Conservation (phyloP, 352 stramenopile genomes). For the Lagenidium giganteum region DNA sequence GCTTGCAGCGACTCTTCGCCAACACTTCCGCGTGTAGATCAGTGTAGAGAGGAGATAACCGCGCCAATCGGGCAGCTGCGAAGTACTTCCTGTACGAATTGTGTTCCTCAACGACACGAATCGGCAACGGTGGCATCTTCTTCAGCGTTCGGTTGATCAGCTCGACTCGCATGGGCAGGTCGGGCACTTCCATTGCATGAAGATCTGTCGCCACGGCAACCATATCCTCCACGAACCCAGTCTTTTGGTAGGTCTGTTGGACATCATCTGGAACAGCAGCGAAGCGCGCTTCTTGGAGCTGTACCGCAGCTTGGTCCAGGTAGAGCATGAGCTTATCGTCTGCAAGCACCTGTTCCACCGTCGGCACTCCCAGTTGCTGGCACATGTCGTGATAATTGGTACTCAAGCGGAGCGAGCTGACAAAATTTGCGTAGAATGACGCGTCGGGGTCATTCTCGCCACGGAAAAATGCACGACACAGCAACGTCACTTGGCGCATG, state of each 20-base stretch:
- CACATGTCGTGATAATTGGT: slow-evolving; percentile 75
- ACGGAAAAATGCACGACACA: slow-evolving; percentile 73
- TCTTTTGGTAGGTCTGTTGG: slow-evolving; percentile 49
- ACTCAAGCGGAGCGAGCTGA: slow-evolving; percentile 63
- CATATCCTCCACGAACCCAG: slow-evolving; percentile 35
- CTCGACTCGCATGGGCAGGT: slow-evolving; percentile 6
- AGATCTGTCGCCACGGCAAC: slow-evolving; percentile 36
- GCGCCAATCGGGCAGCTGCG: slow-evolving; percentile 58
- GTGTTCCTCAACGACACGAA: slow-evolving; percentile 35
- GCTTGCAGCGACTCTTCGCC: slow-evolving; percentile 64
- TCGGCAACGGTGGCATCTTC: slow-evolving; percentile 44
- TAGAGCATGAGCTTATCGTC: slow-evolving; percentile 50
- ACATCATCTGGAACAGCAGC: slow-evolving; percentile 39
- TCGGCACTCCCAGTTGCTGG: slow-evolving; percentile 65
- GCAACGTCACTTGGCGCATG: slow-evolving; percentile 73
- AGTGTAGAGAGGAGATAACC: slow-evolving; percentile 64
- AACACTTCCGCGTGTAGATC: slow-evolving; percentile 73
- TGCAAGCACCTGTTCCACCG: slow-evolving; percentile 43
- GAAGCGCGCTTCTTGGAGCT: slow-evolving; percentile 40
- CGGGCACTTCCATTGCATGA: slow-evolving; percentile 9
- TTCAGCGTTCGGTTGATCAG: slow-evolving; percentile 43
- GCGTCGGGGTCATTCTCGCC: slow-evolving; percentile 73
- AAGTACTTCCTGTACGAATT: slow-evolving; percentile 34
- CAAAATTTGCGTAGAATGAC: slow-evolving; percentile 74
- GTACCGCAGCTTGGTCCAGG: slow-evolving; percentile 39